These are phyloP conservation scores for Podila clonocystis DNA, from an alignment of 192 early-diverging fungal species.

Conservation along the genomic window DNA sequence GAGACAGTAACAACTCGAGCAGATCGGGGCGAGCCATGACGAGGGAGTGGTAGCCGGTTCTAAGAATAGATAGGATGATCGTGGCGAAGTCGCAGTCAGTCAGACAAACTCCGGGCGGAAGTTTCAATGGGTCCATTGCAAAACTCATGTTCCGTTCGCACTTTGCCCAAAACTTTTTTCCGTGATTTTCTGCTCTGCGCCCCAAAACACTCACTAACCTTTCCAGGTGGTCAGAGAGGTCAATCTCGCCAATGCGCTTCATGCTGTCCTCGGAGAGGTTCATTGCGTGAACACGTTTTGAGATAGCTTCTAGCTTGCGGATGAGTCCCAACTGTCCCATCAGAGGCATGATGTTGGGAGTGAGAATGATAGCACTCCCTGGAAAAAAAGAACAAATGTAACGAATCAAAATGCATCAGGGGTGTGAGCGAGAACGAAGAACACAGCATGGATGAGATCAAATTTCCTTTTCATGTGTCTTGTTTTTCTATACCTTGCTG, in stretches of 20 bases:
- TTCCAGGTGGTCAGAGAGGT: constrained; percentile 26
- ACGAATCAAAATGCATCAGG: neutral
- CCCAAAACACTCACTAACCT: neutral
- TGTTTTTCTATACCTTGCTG: constrained; percentile 3
- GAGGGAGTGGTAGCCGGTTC: constrained; percentile 19
- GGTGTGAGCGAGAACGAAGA: neutral
- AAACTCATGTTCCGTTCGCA: neutral
- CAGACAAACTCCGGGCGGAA: neutral
- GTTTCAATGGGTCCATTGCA: neutral
- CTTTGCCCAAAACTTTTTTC: neutral
- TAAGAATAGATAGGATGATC: neutral
- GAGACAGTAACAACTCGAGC: constrained; percentile 6
- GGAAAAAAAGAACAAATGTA: neutral
- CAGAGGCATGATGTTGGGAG: constrained; percentile 23
- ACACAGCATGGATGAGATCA: neutral
- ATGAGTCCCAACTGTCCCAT: constrained; percentile 32
- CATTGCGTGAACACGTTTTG: constrained; percentile 23
- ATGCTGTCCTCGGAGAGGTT: constrained; percentile 19
- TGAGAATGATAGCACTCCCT: constrained; percentile 26
- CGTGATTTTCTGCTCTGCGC: neutral
- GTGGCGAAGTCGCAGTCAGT: neutral
- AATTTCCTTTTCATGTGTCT: neutral
- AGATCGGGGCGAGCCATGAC: constrained; percentile 19
- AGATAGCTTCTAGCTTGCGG: constrained; percentile 3
- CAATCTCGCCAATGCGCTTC: constrained; percentile 38